Evolutionary conservation across 192 early-diverging fungal genomes (phyloP).

Genomic region (Jimgerdemannia flammicorona): DNA sequence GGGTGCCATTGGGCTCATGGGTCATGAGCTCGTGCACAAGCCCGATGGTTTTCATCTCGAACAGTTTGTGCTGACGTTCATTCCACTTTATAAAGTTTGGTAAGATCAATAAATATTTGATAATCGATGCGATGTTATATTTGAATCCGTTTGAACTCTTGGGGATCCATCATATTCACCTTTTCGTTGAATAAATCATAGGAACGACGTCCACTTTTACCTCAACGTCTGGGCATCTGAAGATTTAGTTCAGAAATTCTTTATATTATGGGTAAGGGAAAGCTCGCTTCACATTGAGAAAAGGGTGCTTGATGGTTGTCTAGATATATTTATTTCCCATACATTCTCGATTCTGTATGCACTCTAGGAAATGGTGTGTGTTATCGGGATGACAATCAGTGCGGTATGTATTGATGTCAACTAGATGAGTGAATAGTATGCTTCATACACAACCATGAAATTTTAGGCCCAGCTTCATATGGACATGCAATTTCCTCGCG

Average conservation of each 20-base stretch:
- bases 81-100: neutral
- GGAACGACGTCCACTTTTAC: conserved; percentile 5
- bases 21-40: conserved; percentile 3
- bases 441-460: no score
- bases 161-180: neutral
- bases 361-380: conserved; percentile 14
- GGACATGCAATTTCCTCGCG: no score
- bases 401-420: conserved; percentile 3
- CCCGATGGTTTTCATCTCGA: neutral
- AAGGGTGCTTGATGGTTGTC: no score
- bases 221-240: conserved; percentile 20
- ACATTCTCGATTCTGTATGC: conserved; percentile 1
- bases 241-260: conserved; percentile 21
- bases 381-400: conserved; percentile 14
- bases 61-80: conserved; percentile 14
- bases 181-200: neutral
- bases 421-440: neutral
- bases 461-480: no score
- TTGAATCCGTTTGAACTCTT: no score
- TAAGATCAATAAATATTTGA: neutral
- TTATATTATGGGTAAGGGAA: conserved; percentile 14
- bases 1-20: conserved; percentile 7
- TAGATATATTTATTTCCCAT: neutral
- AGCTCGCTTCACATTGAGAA: neutral
- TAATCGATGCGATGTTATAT: no score